Base-by-base conservation (phyloP, 2,329 filamentous ascomycete species). In the Xylariaceae sp. region DNA sequence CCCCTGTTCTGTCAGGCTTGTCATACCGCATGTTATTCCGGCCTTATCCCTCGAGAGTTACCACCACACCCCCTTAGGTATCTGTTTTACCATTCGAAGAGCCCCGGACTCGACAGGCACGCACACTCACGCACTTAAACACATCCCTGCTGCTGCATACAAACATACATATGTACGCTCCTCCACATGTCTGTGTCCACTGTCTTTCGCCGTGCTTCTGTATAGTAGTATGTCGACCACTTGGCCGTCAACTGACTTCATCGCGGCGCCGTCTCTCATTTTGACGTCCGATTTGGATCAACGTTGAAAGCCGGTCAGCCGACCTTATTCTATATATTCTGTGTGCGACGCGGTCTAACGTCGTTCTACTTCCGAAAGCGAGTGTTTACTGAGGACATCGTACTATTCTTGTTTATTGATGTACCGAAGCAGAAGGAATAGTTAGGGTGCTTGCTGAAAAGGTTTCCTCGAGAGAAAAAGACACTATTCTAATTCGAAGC, bases 141-240 rank as follows among this genome's bases (percentile, higher is more conserved):
- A 42, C 50, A 71, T 68, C 73, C 72, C 65, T 73, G 70, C 64
- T 67, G 58, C 61, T 71, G 72, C 67, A 72, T 72, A 67, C 66
- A 70, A 63, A 68, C 65, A 66, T 71, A 68, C 69, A 72, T 72
- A 73, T 72, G 70, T 72, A 73, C 62, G 59, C 54, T 66, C 68
- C 66, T 69, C 68, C 66, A 68, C 66, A 69, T 66, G 64, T 62
- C 66, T 65, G 59, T 61, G 60, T 60, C 63, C 60, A 62, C 59
- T 61, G 49, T 65, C 63, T 64, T 64, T 64, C 61, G 64, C 61
- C 57, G 62, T 68, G 65, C 61, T 58, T 68, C 63, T 69, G 61
- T 24, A 66, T 69, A 65, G 64, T 62, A 63, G 60, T 64, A 64
- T 65, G 59, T 65, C 59, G 61, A 67, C 61, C 61, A 61, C 60